Conservation (phyloP, 2,329 filamentous ascomycete species). For the Alternaria sp. region DNA sequence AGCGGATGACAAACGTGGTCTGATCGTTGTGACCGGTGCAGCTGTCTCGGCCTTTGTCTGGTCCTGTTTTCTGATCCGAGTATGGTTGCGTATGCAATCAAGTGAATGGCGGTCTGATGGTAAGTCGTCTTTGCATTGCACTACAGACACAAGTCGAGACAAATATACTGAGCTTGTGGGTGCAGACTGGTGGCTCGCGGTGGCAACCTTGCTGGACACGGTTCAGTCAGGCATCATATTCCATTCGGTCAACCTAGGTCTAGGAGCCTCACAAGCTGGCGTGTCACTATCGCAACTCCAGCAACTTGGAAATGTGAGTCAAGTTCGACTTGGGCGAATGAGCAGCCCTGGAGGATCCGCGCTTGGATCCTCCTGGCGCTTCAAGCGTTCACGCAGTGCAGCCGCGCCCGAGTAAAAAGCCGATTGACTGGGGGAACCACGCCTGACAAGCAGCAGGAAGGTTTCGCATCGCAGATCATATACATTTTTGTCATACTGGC, state of each 20-base stretch:
- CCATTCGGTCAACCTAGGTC: slow-evolving; percentile 35
- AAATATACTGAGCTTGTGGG: slow-evolving; percentile 4
- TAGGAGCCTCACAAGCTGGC: slow-evolving; percentile 32
- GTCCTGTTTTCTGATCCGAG: slow-evolving; percentile 42
- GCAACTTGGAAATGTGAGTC: slow-evolving; percentile 39
- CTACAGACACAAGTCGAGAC: slow-evolving; percentile 23
- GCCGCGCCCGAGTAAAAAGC: slow-evolving; percentile 1
- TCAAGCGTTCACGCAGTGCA: slow-evolving; percentile 6
- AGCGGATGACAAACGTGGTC: slow-evolving; percentile 43
- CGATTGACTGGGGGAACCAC: slow-evolving; percentile 6
- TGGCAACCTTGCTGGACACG: slow-evolving; percentile 37
- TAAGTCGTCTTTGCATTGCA: slow-evolving; percentile 34
- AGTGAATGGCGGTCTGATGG: slow-evolving; percentile 47
- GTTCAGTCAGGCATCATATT: slow-evolving; percentile 39
- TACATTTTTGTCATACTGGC: slow-evolving; percentile 41
- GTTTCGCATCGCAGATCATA: slow-evolving; percentile 43
- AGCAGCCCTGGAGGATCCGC: slow-evolving; percentile 10
- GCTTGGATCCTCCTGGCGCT: slow-evolving; percentile 10
- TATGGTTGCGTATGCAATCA: slow-evolving; percentile 40
- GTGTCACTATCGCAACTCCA: slow-evolving; percentile 28
- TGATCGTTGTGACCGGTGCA: slow-evolving; percentile 44
- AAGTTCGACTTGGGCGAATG: slow-evolving; percentile 2
- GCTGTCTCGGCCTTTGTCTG: slow-evolving; percentile 42
- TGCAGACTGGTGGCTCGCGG: slow-evolving; percentile 21
- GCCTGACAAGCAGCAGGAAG: slow-evolving; percentile 37